Evolutionary conservation across 108 stramenopile species (phyloP).

Genomic region (Phaeodactylum tricornutum): DNA sequence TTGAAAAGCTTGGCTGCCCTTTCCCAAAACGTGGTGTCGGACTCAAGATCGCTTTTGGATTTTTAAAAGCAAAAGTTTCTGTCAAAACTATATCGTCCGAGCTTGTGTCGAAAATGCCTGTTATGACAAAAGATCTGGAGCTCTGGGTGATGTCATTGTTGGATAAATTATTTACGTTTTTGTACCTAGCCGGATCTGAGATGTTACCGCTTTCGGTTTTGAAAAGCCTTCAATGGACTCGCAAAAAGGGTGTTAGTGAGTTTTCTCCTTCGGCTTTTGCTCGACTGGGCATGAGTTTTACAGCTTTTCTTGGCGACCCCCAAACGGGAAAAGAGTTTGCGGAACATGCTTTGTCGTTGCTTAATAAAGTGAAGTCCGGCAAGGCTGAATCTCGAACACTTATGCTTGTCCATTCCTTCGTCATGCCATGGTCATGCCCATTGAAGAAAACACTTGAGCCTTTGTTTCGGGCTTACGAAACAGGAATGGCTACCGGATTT

Average conservation of each 20-base stretch:
- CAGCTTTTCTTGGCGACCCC: background rate
- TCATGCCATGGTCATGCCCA: background rate
- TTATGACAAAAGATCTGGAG: background rate
- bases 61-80: background rate
- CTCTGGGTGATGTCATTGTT: background rate
- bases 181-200: background rate
- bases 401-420: background rate
- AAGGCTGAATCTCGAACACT: background rate
- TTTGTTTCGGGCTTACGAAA: background rate
- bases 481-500: background rate
- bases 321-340: background rate
- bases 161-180: background rate
- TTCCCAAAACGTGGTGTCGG: background rate
- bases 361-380: background rate
- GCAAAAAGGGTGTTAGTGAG: background rate
- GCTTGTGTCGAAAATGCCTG: background rate
- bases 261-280: constrained; percentile 5
- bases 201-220: constrained; percentile 1
- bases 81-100: background rate
- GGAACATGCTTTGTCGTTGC: background rate
- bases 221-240: background rate
- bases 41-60: background rate
- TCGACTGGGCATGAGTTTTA: background rate
- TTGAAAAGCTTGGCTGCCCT: background rate
- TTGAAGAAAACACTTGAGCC: background rate